Percentiles rank a stretch among this genome's conserved stretches.
Conservation (phyloP, 2,329 filamentous ascomycete genomes). For the Botrytis elliptica region DNA sequence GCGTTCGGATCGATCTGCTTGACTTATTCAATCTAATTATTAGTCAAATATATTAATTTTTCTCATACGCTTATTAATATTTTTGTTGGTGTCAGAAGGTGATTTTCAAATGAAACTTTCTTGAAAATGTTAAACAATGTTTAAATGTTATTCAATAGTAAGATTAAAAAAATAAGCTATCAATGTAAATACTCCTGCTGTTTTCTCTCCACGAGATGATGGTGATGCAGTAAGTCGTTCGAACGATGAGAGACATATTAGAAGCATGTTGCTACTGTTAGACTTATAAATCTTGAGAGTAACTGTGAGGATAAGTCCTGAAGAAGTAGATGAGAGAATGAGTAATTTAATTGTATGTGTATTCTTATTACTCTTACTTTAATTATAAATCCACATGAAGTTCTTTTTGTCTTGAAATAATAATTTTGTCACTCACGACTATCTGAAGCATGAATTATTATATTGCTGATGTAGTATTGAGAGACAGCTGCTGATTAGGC, state of each 20-base stretch:
- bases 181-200: background rate
- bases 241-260: background rate
- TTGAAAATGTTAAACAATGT: too few relatives aligned
- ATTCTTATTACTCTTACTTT: fast-evolving
- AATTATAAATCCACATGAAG: background rate
- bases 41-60: too few relatives aligned
- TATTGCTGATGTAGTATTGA: background rate
- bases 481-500: background rate
- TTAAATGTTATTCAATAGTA: too few relatives aligned
- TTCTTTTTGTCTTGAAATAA: background rate
- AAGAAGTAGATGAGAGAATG: fast-evolving
- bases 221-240: background rate
- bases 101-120: too few relatives aligned
- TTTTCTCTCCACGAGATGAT: background rate
- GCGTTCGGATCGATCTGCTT: fast-evolving
- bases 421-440: fast-evolving
- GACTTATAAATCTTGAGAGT: fast-evolving
- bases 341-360: background rate
- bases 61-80: too few relatives aligned
- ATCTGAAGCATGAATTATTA: background rate
- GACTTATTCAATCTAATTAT: too few relatives aligned
- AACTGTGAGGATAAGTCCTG: background rate
- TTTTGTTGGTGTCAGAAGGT: too few relatives aligned
- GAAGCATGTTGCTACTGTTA: background rate
- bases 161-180: too few relatives aligned